Evolutionary conservation across 352 stramenopile genomes (phyloP), one percentile per base, ranked within the genome.

Genomic region (Phytophthora pseudosyringae): DNA sequence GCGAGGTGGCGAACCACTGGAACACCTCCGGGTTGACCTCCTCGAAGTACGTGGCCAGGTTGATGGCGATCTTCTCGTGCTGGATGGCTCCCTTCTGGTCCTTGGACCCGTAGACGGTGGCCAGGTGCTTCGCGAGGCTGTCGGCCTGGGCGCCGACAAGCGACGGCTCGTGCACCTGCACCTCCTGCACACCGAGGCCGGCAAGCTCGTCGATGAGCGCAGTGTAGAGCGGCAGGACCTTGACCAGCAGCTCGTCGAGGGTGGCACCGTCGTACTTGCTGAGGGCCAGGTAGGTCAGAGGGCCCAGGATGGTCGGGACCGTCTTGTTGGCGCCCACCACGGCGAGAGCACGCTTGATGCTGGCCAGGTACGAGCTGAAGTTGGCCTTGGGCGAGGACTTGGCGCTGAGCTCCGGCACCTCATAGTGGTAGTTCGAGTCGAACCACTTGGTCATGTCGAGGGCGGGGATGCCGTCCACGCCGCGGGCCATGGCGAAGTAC

Each of bases 371-470:
- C 40, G 58, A 70, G 35, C 35, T 61, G 53, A 97, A 97, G 78
- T 97, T 94, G 29, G 91, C 81, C 51, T 74, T 73, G 12, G 91
- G 79, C 43, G 79, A 65, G 15, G 80, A 89, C 58, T 83, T 84
- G 26, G 80, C 78, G 67, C 80, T 91, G 18, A 97, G 71, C 82
- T 98, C 93, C 2, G 93, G 91, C 41, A 98, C 91, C 71, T 97
- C 91, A 84, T 98, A 98, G 83, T 98, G 93, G 76, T 98, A 98
- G 87, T 98, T 98, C 39, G 87, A 94, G 75, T 97, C 93, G 71
- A 98, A 97, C 89, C 89, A 98, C 80, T 98, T 97, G 71, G 89
- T 98, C 93, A 98, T 97, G 69, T 97, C 93, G 35, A 98, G 81
- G 6, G 93, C 93, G 8, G 80, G 76, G 69, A 95, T 96, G 59